Evolutionary conservation across 2,329 filamentous ascomycete genomes (phyloP), one percentile per base, ranked within the genome.

Genomic region (Fusarium ramigenum): DNA sequence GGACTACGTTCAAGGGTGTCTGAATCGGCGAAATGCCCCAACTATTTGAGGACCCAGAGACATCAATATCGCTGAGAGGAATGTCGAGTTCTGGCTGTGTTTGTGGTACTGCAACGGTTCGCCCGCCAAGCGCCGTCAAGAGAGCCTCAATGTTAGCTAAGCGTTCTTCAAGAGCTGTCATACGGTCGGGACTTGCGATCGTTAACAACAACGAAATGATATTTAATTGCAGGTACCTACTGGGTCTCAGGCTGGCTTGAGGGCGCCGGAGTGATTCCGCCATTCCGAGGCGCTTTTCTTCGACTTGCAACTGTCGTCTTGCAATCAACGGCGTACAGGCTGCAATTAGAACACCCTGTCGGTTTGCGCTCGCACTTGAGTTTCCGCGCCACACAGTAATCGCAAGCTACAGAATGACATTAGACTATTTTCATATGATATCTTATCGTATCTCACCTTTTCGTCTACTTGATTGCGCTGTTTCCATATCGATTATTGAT

Each of bases 331-430:
- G 78, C 78, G 52, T 84, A 83, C 10, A 83, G 68, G 15, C 75
- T 70, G 49, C 83, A 84, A 53, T 83, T 25, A 25, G 25, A 25
- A 6, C 25, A 25, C 25, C 25, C 25, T 81, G 59, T 30, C 30
- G 30, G 30, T 10, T 30, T 30, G 9, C 30, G 8, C 9, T 30
- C 12, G 7, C 83, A 85, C 57, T 79, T 83, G 54, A 84, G 80
- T 73, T 84, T 84, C 66, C 82, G 82, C 49, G 75, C 76, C 21
- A 80, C 83, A 62, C 83, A 85, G 10, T 81, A 78, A 69, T 84
- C 83, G 63, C 82, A 83, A 23, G 75, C 76, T 78, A 18, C 3
- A 32, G 10, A n/a, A 21, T 1, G n/a, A 32, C 8, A 15, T 21
- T 21, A 23, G 9, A 40, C 39, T 14, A 34, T 23, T 11, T 36